These are phyloP conservation scores for Protomyces inundatus DNA, from an alignment of 1,139 yeast genomes.

Conservation along the genomic window DNA sequence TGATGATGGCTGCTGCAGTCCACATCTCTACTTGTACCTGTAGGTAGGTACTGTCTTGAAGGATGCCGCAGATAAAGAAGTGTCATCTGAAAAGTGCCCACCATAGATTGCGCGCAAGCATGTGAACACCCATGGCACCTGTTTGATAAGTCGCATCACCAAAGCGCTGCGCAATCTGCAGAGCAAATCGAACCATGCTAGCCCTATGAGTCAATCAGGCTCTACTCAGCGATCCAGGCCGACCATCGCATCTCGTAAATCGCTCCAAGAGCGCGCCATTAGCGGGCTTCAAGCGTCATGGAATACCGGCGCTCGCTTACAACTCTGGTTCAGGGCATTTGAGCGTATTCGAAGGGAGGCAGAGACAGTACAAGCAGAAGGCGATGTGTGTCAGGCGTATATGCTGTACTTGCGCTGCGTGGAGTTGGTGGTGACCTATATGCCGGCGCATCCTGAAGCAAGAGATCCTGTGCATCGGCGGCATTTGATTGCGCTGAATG, in stretches of 20 bases:
- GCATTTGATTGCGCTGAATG: background rate
- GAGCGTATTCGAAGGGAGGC: slow-evolving; percentile 10
- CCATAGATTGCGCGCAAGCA: background rate
- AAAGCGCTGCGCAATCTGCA: background rate
- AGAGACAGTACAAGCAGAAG: slow-evolving; percentile 19
- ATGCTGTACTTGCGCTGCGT: slow-evolving; percentile 10
- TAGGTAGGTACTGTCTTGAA: background rate
- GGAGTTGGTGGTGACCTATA: slow-evolving; percentile 11
- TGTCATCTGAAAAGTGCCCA: too few species aligned
- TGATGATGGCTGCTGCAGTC: too few species aligned
- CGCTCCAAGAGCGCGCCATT: slow-evolving; percentile 11
- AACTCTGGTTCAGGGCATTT: slow-evolving; percentile 11
- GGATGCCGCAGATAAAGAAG: background rate
- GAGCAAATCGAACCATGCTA: background rate
- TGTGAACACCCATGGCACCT: background rate
- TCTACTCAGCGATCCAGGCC: background rate
- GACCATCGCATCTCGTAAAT: slow-evolving; percentile 1
- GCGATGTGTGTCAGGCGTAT: slow-evolving; percentile 18
- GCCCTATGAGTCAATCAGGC: background rate
- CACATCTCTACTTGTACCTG: too few species aligned
- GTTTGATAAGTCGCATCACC: background rate
- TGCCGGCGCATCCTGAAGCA: slow-evolving; percentile 24
- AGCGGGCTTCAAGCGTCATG: slow-evolving; percentile 13
- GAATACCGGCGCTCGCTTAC: slow-evolving; percentile 1
- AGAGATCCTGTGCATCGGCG: slow-evolving; percentile 1